A percentile compares a stretch with the other conserved stretches of the same genome.
These are phyloP conservation scores for Lentinus tigrinus DNA, from an alignment of 768 basidiomycete genomes.

Conservation along the genomic window DNA sequence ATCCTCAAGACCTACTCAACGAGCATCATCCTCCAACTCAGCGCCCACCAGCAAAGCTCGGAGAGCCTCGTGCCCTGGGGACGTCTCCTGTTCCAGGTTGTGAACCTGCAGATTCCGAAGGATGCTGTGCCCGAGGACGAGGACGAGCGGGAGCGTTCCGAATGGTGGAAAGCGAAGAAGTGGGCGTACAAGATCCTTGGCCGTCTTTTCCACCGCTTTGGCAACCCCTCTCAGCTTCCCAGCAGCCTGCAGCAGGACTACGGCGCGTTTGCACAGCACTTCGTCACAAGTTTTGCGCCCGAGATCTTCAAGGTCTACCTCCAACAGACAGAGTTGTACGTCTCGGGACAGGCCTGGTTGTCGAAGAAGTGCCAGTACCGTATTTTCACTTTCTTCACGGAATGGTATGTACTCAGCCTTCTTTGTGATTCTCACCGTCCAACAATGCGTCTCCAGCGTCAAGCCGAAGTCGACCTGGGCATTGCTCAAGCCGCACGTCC, in stretches of 20 bases:
- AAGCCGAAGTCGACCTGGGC: conserved; percentile 93
- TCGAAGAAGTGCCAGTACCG: conserved; percentile 83
- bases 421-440: not conserved
- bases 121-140: conserved; percentile 67
- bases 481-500: conserved; percentile 81
- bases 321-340: conserved; percentile 65
- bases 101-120: conserved; percentile 68
- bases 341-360: conserved; percentile 75
- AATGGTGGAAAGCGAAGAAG: conserved; percentile 94
- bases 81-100: conserved; percentile 72
- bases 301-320: conserved; percentile 85
- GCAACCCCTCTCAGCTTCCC: conserved; percentile 86
- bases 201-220: conserved; percentile 80
- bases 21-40: conserved; percentile 73
- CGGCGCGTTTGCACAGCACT: conserved; percentile 70
- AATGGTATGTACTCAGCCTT: conserved; percentile 55
- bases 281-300: conserved; percentile 76
- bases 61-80: conserved; percentile 89
- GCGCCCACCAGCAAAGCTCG: conserved; percentile 67
- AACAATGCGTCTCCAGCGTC: conserved; percentile 47
- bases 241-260: conserved; percentile 70
- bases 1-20: conserved; percentile 87
- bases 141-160: conserved; percentile 72
- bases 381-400: conserved; percentile 82
- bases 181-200: conserved; percentile 88